Base-by-base conservation (phyloP, 495 filamentous ascomycete genomes). In the Lepidopterella palustris region DNA sequence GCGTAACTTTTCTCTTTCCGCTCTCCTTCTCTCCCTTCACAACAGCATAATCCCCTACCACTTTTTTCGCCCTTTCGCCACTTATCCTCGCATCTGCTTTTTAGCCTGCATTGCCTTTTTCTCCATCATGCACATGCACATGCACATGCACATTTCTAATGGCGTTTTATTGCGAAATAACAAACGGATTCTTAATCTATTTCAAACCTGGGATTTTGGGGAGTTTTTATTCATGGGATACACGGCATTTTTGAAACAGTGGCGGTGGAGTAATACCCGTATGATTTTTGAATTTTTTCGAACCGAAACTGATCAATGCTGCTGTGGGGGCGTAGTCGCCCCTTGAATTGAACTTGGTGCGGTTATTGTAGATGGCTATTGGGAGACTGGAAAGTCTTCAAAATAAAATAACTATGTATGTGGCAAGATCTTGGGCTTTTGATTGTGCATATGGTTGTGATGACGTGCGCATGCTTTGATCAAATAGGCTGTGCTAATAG, bases 241-340 rank as follows among this genome's bases (percentile, higher is more conserved):
- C 8, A 21, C 8, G 47, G 47, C 47, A 50, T 50, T 25, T 50
- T 25, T 11, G 13, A 20, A 42, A 9, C 39, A 42, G 18, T 5
- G 18, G 47, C 47, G 15, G 47, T 50, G 47, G 47, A 50, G 47
- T 50, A 50, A 50, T 50, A 50, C 47, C 47, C 47, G 47, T 50
- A 25, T 49, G 18, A 23, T 49, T 49, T 50, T n/a, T n/a, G n/a
- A n/a, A n/a, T n/a, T n/a, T n/a, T n/a, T n/a, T n/a, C n/a, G n/a
- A n/a, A n/a, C n/a, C n/a, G n/a, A n/a, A n/a, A n/a, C n/a, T n/a
- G n/a, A n/a, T n/a, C n/a, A n/a, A n/a, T n/a, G n/a, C n/a, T n/a
- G n/a, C n/a, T n/a, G n/a, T n/a, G n/a, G n/a, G n/a, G n/a, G n/a
- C n/a, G n/a, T n/a, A n/a, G n/a, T n/a, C n/a, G n/a, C n/a, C 35